Base-by-base conservation (phyloP, 169 alveolate genomes). In the Plasmodium malariae region DNA sequence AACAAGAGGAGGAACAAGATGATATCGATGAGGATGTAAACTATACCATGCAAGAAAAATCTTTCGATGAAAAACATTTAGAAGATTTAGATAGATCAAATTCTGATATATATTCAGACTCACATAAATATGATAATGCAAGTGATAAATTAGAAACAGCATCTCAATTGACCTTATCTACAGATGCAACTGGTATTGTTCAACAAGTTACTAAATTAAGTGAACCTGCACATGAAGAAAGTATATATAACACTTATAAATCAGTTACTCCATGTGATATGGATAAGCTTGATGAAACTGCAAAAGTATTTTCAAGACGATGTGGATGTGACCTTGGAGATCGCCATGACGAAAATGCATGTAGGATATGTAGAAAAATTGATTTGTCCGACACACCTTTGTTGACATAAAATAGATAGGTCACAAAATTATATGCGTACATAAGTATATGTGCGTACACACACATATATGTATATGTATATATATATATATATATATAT, bases 271-370 rank as follows among this genome's bases (percentile, higher is more conserved):
- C 95, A 6, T 93, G 95, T 68, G 95, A 93, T 55, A 90, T 93
- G 95, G 69, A 88, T 37, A 92, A 90, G 3, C 80, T 93, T 40
- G 95, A 93, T 40, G 94, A 93, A 63, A 91, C 94, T 28, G 94
- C 94, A 34, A 93, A 88, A 85, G 91, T 90, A 36, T 78, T 93
- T 49, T 89, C 94, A 51, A 90, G 78, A 72, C 91, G 94, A 36
- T 93, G 95, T 49, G 95, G 95, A 24, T 93, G 95, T 73, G 95
- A 93, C 68, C 91, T 93, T 49, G 94, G 94, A n/a, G 93, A 87
- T 6, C 93, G 86, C n/a, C 94, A 91, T 89, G 94, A 93, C 57
- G 95, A 93, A 62, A 93, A 93, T 90, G 73, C 78, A 45, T 93
- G 95, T 68, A 93, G 86, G 14, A 88, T 93, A 21, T 93, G 95